Conservation (phyloP, 345 rosid genomes). For the Chamaenerion angustifolium region DNA sequence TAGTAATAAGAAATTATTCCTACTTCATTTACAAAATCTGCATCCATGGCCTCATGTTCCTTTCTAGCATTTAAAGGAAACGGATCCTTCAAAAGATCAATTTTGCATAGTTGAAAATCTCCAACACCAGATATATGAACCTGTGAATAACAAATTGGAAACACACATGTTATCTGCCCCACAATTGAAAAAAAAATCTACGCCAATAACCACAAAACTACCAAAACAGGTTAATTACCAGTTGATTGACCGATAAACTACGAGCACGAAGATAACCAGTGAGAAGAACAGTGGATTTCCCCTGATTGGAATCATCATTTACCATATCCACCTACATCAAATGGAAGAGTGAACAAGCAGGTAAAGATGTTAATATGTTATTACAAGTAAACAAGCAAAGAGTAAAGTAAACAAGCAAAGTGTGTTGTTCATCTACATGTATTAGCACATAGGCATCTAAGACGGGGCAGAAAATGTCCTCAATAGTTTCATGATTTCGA, state of each 20-base stretch:
- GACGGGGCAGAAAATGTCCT: no score
- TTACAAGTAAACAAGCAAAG: no score
- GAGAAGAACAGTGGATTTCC: constrained; percentile 52
- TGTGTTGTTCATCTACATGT: no score
- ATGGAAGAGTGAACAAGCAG: not conserved
- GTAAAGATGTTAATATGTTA: no score
- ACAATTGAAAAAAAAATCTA: not conserved
- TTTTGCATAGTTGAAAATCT: constrained; percentile 68
- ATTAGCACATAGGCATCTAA: no score
- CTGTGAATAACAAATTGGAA: constrained; percentile 20
- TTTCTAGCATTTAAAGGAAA: constrained; percentile 54
- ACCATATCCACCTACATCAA: constrained; percentile 39
- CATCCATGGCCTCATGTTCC: constrained; percentile 53
- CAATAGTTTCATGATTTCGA: no score
- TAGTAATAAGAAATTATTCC: not conserved
- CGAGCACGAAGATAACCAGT: constrained; percentile 67
- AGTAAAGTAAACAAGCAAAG: no score
- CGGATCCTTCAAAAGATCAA: constrained; percentile 74
- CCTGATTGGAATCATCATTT: constrained; percentile 32
- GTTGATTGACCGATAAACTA: constrained; percentile 66
- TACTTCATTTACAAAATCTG: constrained; percentile 15
- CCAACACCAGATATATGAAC: constrained; percentile 85
- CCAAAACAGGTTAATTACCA: constrained; percentile 36
- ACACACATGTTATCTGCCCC: not conserved
- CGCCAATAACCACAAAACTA: constrained; percentile 6